These are phyloP conservation scores for Sporormia fimetaria DNA, from an alignment of 495 filamentous ascomycete genomes.

Conservation along the genomic window DNA sequence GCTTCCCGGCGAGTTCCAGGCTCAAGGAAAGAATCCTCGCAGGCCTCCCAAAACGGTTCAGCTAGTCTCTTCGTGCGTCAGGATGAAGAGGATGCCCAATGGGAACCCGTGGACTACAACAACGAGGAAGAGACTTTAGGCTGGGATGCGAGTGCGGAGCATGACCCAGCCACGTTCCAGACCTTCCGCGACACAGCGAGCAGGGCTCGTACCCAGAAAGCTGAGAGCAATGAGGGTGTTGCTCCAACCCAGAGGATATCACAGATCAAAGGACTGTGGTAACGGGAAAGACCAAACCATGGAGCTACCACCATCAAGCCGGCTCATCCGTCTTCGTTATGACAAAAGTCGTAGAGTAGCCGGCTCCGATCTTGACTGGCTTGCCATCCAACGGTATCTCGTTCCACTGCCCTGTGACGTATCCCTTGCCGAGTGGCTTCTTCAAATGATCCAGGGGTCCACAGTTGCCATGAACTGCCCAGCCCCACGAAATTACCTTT, in stretches of 20 bases:
- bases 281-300: background rate
- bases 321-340: background rate
- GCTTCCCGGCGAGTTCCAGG: slow-evolving; percentile 24
- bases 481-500: slow-evolving; percentile 68
- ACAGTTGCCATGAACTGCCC: slow-evolving; percentile 97
- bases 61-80: slow-evolving; percentile 69
- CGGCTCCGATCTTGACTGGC: slow-evolving; percentile 4
- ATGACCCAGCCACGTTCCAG: slow-evolving; percentile 29
- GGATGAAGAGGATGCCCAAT: slow-evolving; percentile 60
- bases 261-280: slow-evolving; percentile 35
- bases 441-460: slow-evolving; percentile 47
- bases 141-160: slow-evolving; percentile 63
- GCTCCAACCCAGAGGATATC: slow-evolving; percentile 59
- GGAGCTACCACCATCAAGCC: too few relatives aligned
- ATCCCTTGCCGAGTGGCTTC: background rate
- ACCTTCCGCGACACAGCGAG: slow-evolving; percentile 31
- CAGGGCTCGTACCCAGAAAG: slow-evolving; percentile 26
- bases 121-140: slow-evolving; percentile 56
- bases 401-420: background rate
- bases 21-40: slow-evolving; percentile 6
- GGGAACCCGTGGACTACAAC: slow-evolving; percentile 70
- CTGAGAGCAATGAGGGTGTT: slow-evolving; percentile 34
- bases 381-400: background rate
- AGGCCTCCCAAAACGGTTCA: slow-evolving; percentile 47
- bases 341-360: slow-evolving; percentile 7